Conservation (phyloP, 2,329 filamentous ascomycete species). For the Aschersonia sp. region DNA sequence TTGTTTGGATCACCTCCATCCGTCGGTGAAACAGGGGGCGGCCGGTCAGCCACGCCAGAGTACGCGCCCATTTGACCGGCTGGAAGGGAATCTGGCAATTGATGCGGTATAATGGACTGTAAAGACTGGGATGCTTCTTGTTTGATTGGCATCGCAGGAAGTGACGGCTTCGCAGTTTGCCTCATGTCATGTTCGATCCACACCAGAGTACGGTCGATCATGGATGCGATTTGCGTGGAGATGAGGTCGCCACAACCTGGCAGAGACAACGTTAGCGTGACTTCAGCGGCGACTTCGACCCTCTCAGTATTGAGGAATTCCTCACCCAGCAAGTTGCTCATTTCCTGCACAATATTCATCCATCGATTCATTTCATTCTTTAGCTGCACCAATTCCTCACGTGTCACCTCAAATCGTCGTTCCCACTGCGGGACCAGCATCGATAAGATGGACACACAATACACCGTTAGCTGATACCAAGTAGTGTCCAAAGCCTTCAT, state of each 20-base stretch:
- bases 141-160: slow-evolving; percentile 16
- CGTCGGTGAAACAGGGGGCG: slow-evolving; percentile 6
- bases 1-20: slow-evolving; percentile 9
- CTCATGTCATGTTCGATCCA: slow-evolving; percentile 38
- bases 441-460: slow-evolving; percentile 60
- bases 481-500: slow-evolving; percentile 62
- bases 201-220: slow-evolving; percentile 35
- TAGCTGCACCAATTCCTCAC: slow-evolving; percentile 43
- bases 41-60: slow-evolving; percentile 9
- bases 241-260: slow-evolving; percentile 30
- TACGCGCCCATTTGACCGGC: slow-evolving; percentile 3
- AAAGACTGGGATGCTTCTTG: slow-evolving; percentile 21
- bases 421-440: slow-evolving; percentile 57
- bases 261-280: neutral
- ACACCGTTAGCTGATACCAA: slow-evolving; percentile 62
- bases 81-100: slow-evolving; percentile 20
- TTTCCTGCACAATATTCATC: slow-evolving; percentile 53
- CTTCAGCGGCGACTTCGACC: neutral
- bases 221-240: slow-evolving; percentile 27
- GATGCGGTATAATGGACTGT: slow-evolving; percentile 11
- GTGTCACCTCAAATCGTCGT: slow-evolving; percentile 43
- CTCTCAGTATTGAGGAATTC: neutral
- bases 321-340: slow-evolving; percentile 50
- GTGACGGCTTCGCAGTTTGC: slow-evolving; percentile 13
- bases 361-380: slow-evolving; percentile 55